Evolutionary conservation across 306 rosid genomes (phyloP).

Genomic region (Sindora glabra): DNA sequence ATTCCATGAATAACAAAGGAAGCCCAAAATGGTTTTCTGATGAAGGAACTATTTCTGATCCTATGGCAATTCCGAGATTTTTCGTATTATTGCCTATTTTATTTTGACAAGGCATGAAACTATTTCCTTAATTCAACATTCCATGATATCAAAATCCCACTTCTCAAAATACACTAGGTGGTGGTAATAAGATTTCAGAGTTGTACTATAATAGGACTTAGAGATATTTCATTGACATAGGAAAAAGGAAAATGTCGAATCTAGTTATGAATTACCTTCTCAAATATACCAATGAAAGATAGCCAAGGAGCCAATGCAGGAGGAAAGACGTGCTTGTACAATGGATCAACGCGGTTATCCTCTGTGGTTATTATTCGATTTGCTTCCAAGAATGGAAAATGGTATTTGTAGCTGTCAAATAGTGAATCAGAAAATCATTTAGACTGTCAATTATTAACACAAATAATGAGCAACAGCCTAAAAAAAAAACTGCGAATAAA

Average conservation of each 20-base stretch:
- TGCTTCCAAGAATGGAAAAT: conserved; percentile 23
- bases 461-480: background rate
- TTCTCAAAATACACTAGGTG: too few species aligned
- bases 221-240: too few species aligned
- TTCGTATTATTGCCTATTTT: too few species aligned
- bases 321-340: conserved; percentile 38
- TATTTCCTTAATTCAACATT: too few species aligned
- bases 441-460: background rate
- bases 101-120: too few species aligned
- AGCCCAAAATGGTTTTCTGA: background rate
- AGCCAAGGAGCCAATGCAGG: conserved; percentile 33
- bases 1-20: background rate
- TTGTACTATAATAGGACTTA: too few species aligned
- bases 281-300: conserved; percentile 27
- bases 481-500: background rate
- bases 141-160: too few species aligned
- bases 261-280: conserved; percentile 1
- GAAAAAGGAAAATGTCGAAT: background rate
- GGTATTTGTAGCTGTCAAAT: conserved; percentile 13
- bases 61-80: too few species aligned
- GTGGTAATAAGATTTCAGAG: too few species aligned
- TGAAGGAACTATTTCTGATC: too few species aligned
- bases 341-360: conserved; percentile 25
- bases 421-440: background rate
- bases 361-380: conserved; percentile 22